phyloP scores from a whole-genome alignment of 2,329 filamentous ascomycete species.

The Albophoma yamanashiensis region DNA sequence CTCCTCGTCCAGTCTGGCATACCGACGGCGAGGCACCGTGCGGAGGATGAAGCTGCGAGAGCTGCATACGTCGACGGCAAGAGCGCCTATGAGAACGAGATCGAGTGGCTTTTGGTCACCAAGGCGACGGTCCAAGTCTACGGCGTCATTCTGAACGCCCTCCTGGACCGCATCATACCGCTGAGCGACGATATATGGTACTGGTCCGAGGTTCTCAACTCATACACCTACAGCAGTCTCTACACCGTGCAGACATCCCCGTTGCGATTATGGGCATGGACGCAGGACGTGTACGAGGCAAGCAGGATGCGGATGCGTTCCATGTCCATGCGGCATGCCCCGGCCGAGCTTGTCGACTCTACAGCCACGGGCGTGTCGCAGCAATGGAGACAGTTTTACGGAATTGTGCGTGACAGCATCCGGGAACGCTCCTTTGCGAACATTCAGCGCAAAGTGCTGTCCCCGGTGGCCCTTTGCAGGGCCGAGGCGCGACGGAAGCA shows the following conservation, averaged over 20 bases:
- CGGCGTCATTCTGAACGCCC: slow-evolving; percentile 63
- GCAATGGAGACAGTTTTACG: slow-evolving; percentile 65
- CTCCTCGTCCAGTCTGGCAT: slow-evolving; percentile 55
- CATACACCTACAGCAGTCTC: slow-evolving; percentile 65
- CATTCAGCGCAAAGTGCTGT: slow-evolving; percentile 61
- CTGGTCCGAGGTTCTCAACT: slow-evolving; percentile 82
- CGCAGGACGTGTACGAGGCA: slow-evolving; percentile 58
- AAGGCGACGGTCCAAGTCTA: slow-evolving; percentile 91
- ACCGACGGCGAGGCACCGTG: slow-evolving; percentile 23
- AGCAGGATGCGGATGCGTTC: slow-evolving; percentile 35
- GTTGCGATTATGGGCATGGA: slow-evolving; percentile 60
- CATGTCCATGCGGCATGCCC: slow-evolving; percentile 16
- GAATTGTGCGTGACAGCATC: slow-evolving; percentile 66
- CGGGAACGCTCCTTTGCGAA: slow-evolving; percentile 60
- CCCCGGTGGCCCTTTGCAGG: slow-evolving; percentile 65
- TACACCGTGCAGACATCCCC: slow-evolving; percentile 86
- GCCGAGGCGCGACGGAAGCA: slow-evolving; percentile 69
- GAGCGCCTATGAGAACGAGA: slow-evolving; percentile 57
- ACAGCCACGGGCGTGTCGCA: slow-evolving; percentile 30
- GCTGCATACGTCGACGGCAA: slow-evolving; percentile 18
- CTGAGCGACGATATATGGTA: slow-evolving; percentile 87
- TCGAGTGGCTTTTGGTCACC: slow-evolving; percentile 83
- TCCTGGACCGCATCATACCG: slow-evolving; percentile 74
- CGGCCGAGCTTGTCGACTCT: slow-evolving; percentile 22
- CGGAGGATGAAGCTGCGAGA: slow-evolving; percentile 19